Base-by-base conservation (phyloP, 2,329 filamentous ascomycete species). In the Chrysoporthe cubensis region DNA sequence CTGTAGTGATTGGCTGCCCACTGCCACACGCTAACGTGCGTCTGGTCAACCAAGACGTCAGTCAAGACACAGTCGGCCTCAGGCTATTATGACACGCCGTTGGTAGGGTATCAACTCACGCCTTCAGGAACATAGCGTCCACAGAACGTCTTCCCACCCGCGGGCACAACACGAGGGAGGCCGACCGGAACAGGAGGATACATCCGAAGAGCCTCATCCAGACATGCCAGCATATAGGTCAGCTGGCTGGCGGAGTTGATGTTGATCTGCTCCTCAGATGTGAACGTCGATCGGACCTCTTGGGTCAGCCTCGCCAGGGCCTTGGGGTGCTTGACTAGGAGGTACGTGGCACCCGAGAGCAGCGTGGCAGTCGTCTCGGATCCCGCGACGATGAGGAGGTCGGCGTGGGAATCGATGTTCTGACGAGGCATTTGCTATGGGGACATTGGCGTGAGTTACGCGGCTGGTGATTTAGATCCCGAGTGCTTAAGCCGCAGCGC, bases 201-300 rank as follows among this genome's bases (percentile, higher is more conserved):
- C 57, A 80, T 71, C 7, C 81, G 76, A 48, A 83, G 67, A 5
- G 74, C 73, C 71, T 83, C 81, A 7, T 81, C 74, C 14, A 82
- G 71, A 59, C 73, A 75, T 2, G 80, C 80, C 13, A 74, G 69
- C 64, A 82, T 73, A 57, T 82, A 83, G 7, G 71, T 63, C 0
- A 81, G 72, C 7, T 71, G 67, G 43, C 69, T 64, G 1, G 76
- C 73, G 4, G 74, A 73, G 3, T 71, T 70, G 34, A 81, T 66
- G 4, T 71, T 77, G 54, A 85, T 84, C 0, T 82, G 78, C 0
- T 77, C 72, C 16, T 79, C 75, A 0, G 58, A 71, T 1, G 70
- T 64, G 66, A 82, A 83, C 0, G 74, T 60, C 0, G 71, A 68
- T 0, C 81, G 74, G 3, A 84, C 73, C 71, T 85, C 82, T 0